Base-by-base conservation (phyloP, 257 asterid genomes). In the Agastache rugosa region DNA sequence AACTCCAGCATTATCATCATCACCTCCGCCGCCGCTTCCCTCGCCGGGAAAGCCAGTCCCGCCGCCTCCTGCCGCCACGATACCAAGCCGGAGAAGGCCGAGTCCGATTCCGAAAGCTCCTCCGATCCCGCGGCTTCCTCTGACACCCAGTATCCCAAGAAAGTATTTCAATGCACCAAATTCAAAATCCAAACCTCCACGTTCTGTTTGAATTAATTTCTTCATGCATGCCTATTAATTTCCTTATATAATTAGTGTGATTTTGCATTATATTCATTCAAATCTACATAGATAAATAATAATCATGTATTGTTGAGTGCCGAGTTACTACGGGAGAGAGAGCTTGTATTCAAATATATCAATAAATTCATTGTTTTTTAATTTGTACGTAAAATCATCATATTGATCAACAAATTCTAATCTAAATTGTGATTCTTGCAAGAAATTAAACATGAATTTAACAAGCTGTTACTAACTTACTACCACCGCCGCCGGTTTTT, bases 71-170 rank as follows among this genome's bases (percentile, higher is more conserved):
- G 67, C 82, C 17, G 48, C 44, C 47, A 17, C 69, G 80, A 50
- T 58, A 31, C 75, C 88, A 6, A 67, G 17, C n/a, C 31, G 42
- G 25, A 17, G 78, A 31, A 63, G 67, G 74, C 76, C 77, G 17
- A 58, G 35, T 60, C 82, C 80, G 27, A 76, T 88, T 79, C 92
- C 96, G 7, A 80, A 79, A 74, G 87, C 88, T 35, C 90, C 93
- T 2, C 89, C 90, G 11, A 82, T 87, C 61, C 96, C 96, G 41
- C 42, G 14, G 58, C 87, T 89, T 14, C 89, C 95, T 6, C 78
- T 79, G n/a, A 41, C 61, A 16, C 87, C 90, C 2, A 71, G 54
- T 17, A 81, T 72, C 42, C 89, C 89, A 1, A 83, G 90, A 79
- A 83, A 79, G 71, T 80, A 65, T 60, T 85, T 88, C 79, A 83